Conservation (phyloP, 2,329 filamentous ascomycete species). For the Penicillium brasilianum region DNA sequence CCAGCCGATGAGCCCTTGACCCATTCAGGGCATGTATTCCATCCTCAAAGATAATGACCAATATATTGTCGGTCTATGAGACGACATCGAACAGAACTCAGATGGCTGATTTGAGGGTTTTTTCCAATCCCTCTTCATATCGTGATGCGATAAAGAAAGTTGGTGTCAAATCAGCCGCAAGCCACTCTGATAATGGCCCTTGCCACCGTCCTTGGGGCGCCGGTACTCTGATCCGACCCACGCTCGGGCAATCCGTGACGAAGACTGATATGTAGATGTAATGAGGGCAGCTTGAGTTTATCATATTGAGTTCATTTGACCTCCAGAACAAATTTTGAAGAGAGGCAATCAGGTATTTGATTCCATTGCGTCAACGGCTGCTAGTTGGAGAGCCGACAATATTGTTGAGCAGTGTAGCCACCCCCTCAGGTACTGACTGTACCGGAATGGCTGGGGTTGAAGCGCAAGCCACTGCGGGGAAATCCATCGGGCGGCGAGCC, state of each 20-base stretch:
- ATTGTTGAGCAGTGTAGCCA: background rate
- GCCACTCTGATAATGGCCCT: background rate
- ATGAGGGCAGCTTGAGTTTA: background rate
- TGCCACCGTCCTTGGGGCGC: background rate
- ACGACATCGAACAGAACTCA: background rate
- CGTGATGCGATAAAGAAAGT: background rate
- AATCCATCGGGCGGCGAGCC: background rate
- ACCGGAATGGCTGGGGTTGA: background rate
- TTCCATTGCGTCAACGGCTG: background rate
- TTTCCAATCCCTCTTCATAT: background rate
- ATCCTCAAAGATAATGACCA: background rate
- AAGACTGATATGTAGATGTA: background rate
- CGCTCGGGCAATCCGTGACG: background rate
- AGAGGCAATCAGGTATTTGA: background rate
- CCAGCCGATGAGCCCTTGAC: background rate
- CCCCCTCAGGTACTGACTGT: background rate
- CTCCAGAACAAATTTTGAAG: background rate
- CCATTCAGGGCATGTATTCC: background rate
- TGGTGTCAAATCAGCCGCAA: background rate
- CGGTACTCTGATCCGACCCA: background rate
- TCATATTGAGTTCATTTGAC: background rate
- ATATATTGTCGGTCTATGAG: background rate
- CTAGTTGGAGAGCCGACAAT: background rate
- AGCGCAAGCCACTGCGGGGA: slow-evolving; percentile 1
- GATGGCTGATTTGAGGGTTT: background rate